These are phyloP conservation scores for Quercus tomentella DNA, from an alignment of 331 rosid species.

Conservation along the genomic window DNA sequence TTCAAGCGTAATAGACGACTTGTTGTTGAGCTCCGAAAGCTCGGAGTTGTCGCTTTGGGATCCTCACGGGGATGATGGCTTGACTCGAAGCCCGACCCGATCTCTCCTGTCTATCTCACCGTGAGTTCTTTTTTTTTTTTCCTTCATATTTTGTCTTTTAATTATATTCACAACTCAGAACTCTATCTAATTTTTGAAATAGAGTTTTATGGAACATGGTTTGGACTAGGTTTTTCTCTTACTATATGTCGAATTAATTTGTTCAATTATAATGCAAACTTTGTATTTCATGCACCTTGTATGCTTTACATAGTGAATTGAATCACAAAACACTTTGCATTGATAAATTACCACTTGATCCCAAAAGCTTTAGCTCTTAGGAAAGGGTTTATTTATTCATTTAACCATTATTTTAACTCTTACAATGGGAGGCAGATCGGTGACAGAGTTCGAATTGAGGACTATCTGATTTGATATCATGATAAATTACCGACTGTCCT, in stretches of 20 bases:
- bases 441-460: too few relatives aligned
- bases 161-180: background rate
- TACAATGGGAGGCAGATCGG: too few relatives aligned
- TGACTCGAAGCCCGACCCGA: conserved; percentile 29
- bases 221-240: too few relatives aligned
- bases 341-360: too few relatives aligned
- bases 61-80: background rate
- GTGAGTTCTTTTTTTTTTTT: conserved; percentile 17
- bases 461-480: too few relatives aligned
- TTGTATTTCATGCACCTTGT: background rate
- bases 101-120: conserved; percentile 35
- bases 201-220: background rate
- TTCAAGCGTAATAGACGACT: conserved; percentile 2
- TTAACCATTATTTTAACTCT: too few relatives aligned
- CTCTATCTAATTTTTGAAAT: background rate
- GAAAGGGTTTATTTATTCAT: too few relatives aligned
- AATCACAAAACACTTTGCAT: background rate
- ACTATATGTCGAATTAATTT: background rate
- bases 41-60: conserved; percentile 9
- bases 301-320: background rate
- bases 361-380: too few relatives aligned
- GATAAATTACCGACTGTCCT: too few relatives aligned
- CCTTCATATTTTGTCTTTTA: background rate
- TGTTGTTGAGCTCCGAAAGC: background rate
- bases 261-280: background rate